A percentile compares a stretch with the other conserved stretches of the same genome.
phyloP scores from a whole-genome alignment of 345 rosid genomes.

The sweet orange (Citrus sinensis) region DVS_A1.0 CM039169.1:31045001-31045500 shows the following conservation, averaged over 20 bases:
- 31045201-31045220: conserved; percentile 70
- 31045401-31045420: conserved; percentile 84
- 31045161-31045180: not conserved
- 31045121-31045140: conserved; percentile 66
- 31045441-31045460: conserved; percentile 82
- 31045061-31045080: conserved; percentile 80
- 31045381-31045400: conserved; percentile 83
- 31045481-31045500: conserved; percentile 76
- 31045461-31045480: conserved; percentile 94
- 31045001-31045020: not conserved
- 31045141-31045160: not conserved
- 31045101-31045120: conserved; percentile 68
- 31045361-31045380: conserved; percentile 77
- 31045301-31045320: conserved; percentile 74
- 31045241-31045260: conserved; percentile 86
- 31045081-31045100: conserved; percentile 82
- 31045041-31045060: conserved; percentile 68
- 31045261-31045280: conserved; percentile 76
- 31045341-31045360: conserved; percentile 81
- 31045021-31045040: conserved; percentile 10
- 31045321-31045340: conserved; percentile 65
- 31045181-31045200: not conserved
- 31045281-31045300: conserved; percentile 76
- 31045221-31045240: conserved; percentile 98
- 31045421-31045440: conserved; percentile 87